Conservation (phyloP, 2,329 filamentous ascomycete genomes). For the Macrophomina tecta region DNA sequence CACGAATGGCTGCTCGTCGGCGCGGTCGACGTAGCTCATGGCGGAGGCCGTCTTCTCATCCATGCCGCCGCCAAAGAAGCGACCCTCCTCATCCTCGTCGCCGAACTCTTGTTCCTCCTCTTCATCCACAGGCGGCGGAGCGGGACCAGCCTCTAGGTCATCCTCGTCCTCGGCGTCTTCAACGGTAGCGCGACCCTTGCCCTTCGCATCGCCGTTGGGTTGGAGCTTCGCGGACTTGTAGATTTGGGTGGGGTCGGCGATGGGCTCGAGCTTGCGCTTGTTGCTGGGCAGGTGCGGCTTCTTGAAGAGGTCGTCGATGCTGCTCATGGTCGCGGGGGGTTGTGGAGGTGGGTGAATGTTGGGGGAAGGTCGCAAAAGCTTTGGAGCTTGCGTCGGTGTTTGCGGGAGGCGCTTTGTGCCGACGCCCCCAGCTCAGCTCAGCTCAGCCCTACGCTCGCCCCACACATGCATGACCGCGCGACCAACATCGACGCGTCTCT, state of each 20-base stretch:
- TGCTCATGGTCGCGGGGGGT: slow-evolving; percentile 55
- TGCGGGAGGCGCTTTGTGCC: background rate
- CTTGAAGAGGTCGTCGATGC: slow-evolving; percentile 69
- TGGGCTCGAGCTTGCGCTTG: slow-evolving; percentile 67
- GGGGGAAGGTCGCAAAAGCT: slow-evolving; percentile 1
- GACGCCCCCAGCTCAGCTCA: background rate
- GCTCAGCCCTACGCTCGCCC: slow-evolving; percentile 14
- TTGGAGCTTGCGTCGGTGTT: slow-evolving; percentile 19
- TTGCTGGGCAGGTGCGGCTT: slow-evolving; percentile 55
- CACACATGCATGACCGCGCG: slow-evolving; percentile 2
- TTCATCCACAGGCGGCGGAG: slow-evolving; percentile 55
- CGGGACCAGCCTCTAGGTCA: slow-evolving; percentile 57
- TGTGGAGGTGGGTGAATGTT: background rate
- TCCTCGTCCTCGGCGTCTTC: slow-evolving; percentile 56
- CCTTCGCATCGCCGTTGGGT: slow-evolving; percentile 57
- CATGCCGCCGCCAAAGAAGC: slow-evolving; percentile 94
- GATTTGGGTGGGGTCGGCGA: slow-evolving; percentile 60
- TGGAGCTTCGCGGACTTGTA: slow-evolving; percentile 67
- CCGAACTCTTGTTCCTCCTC: slow-evolving; percentile 62
- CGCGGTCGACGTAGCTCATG: slow-evolving; percentile 24
- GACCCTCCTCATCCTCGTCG: slow-evolving; percentile 83
- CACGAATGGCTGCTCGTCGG: slow-evolving; percentile 43
- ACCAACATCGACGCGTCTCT: slow-evolving; percentile 26
- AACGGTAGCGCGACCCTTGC: slow-evolving; percentile 53
- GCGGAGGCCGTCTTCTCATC: slow-evolving; percentile 68